Base-by-base conservation (phyloP, 768 basidiomycete species). In the Termitomyces sp. region DNA sequence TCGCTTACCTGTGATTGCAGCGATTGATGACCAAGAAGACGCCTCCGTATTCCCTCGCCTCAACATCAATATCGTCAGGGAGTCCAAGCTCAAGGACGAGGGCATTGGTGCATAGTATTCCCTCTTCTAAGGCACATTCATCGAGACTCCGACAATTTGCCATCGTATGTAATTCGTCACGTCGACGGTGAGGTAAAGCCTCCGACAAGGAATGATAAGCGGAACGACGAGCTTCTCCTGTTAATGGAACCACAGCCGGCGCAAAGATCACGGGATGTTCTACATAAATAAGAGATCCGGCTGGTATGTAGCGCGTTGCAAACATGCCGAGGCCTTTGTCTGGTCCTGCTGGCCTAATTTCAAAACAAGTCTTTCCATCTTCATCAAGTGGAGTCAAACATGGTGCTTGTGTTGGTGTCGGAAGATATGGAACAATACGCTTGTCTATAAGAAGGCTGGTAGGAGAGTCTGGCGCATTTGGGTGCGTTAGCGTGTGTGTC, bases 41-140 rank as follows among this genome's bases (percentile, higher is more conserved):
- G 5, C 71, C 79, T 11, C 78, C 77, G 51, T 79, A 79, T 40
- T 75, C 70, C 51, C 56, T 57, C 18, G 62, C 62, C 5, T 66
- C 60, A 5, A 52, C 28, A 14, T 63, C 59, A 54, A 63, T 33
- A 52, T 65, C 60, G 65, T 72, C 56, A 43, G 66, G 67, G 45
- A 65, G 63, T 30, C 56, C 48, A 33, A 79, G 63, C 22, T 75
- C 71, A 32, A 79, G 65, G 28, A 66, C 64, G 16, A 74, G 62
- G 6, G 72, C 78, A 58, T 80, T 80, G 10, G 78, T 80, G 3
- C 72, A 68, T 3, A 72, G 69, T 28, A 79, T 75, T 3, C 78
- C 78, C 56, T 79, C 76, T 36, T 79, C 69, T 8, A 60, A 53
- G 33, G 62, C 57, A 46, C 72, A 76, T 52, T 75, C 74, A 22